phyloP scores from a whole-genome alignment of 371 early-diverging fungal species.

The Mortierella sp. region DNA sequence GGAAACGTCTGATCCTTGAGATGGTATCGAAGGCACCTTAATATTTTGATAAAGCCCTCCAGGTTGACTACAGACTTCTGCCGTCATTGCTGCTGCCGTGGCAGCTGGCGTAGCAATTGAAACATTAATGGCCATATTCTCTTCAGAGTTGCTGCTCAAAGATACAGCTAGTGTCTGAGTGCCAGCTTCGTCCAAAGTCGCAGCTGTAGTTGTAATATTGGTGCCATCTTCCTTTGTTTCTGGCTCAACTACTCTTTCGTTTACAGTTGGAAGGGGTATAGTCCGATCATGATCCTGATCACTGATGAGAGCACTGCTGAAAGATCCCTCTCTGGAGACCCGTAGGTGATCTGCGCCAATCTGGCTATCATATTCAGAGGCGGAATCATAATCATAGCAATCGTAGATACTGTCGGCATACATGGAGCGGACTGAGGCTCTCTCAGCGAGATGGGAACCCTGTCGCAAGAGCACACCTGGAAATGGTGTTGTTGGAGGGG shows the following conservation, averaged over 20 bases:
- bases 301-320: slow-evolving; percentile 6
- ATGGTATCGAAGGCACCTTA: slow-evolving; percentile 15
- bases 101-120: neutral
- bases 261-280: neutral
- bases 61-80: neutral
- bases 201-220: neutral
- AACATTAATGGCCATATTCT: neutral
- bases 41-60: neutral
- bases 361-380: slow-evolving; percentile 35
- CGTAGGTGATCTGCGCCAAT: neutral
- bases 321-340: slow-evolving; percentile 24
- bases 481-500: slow-evolving; percentile 13
- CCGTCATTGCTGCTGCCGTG: neutral
- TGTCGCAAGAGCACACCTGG: slow-evolving; percentile 42
- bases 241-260: neutral
- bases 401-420: slow-evolving; percentile 57
- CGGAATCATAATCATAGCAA: slow-evolving; percentile 53
- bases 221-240: neutral
- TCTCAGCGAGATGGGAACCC: slow-evolving; percentile 41
- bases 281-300: neutral
- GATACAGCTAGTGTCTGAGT: slow-evolving; percentile 3
- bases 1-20: neutral
- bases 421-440: slow-evolving; percentile 47
- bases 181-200: neutral
- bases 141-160: neutral